Evolutionary conservation across 345 rosid species (phyloP).

Genomic region (Bruguiera sexangula): DNA sequence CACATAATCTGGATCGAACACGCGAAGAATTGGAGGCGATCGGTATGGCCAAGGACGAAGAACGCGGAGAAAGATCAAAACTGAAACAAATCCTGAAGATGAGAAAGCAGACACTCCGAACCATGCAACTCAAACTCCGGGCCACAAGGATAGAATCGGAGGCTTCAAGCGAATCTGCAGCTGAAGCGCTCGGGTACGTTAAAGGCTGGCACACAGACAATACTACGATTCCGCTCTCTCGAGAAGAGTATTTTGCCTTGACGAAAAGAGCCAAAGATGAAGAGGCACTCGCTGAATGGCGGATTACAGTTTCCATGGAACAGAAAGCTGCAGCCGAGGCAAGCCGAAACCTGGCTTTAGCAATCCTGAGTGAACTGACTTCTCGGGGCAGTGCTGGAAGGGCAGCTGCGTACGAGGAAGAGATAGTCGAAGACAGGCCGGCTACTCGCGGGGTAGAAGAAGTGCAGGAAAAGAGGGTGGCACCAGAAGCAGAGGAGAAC

Average conservation of each 20-base stretch:
- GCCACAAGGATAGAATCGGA: constrained; percentile 44
- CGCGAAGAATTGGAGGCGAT: constrained; percentile 26
- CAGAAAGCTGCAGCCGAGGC: constrained; percentile 46
- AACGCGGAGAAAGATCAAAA: constrained; percentile 24
- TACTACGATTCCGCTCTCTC: constrained; percentile 23
- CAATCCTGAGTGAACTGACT: constrained; percentile 26
- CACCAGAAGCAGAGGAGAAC: not conserved
- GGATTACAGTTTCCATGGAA: constrained; percentile 40
- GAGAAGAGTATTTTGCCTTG: constrained; percentile 36
- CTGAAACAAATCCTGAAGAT: constrained; percentile 38
- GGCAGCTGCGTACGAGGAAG: not conserved
- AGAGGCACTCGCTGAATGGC: constrained; percentile 38
- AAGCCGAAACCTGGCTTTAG: constrained; percentile 28
- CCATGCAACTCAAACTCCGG: constrained; percentile 34
- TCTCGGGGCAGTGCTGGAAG: constrained; percentile 5
- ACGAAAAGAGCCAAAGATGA: constrained; percentile 44
- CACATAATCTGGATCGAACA: constrained; percentile 17
- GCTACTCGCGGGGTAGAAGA: constrained; percentile 16
- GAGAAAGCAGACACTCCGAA: constrained; percentile 42
- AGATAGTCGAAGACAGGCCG: not conserved
- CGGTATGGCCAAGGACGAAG: constrained; percentile 26
- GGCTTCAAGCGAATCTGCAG: constrained; percentile 35
- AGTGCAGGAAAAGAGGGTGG: not conserved
- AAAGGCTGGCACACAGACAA: constrained; percentile 20
- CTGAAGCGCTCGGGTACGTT: constrained; percentile 22